Evolutionary conservation across 441 rosid species (phyloP), one percentile per base, ranked within the genome.

Genomic region (Euphorbia celastroides): DNA sequence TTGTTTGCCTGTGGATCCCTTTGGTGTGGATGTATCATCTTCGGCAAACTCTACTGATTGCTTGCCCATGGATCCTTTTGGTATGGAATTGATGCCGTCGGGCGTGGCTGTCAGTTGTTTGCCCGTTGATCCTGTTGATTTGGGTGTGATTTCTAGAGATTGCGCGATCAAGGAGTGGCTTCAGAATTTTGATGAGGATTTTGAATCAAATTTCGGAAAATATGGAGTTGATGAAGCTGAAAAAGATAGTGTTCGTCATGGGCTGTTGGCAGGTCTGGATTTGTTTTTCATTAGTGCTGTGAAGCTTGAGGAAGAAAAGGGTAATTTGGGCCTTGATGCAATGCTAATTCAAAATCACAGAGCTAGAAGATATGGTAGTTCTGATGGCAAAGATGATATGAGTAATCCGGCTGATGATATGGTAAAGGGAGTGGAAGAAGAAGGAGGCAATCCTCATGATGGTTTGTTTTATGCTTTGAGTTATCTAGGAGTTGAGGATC

Each of bases 51-150:
- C 56, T 1, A 20, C 11, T 51, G 26, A 51, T 51, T 51, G 56
- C 56, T 51, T 51, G 56, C 56, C 56, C 26, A 7, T 2, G 25
- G 56, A 51, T 51, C 56, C 56, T 51, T 51, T 51, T 20, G 56
- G 56, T 51, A 51, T 51, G 56, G 56, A 51, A 51, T 19, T 51
- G 22, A 51, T 20, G 56, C 56, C 56, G 25, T 63, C 64, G 54
- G 77, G 58, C 67, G 89, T 87, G 58, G 79, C 84, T 66, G 79
- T 82, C 48, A 92, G 85, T 76, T 72, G 78, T 74, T 72, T 91
- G 79, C 97, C 97, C 0, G 82, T 87, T 0, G 97, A 89, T 89
- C 96, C 96, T 3, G 89, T 89, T 67, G 96, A 91, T 46, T 82
- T 84, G 97, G 84, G 80, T 60, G 83, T 92, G 34, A 80, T 71